Evolutionary conservation across 2,329 filamentous ascomycete species (phyloP), one percentile per base, ranked within the genome.

Genomic region (Fusarium pseudograminearum): DNA sequence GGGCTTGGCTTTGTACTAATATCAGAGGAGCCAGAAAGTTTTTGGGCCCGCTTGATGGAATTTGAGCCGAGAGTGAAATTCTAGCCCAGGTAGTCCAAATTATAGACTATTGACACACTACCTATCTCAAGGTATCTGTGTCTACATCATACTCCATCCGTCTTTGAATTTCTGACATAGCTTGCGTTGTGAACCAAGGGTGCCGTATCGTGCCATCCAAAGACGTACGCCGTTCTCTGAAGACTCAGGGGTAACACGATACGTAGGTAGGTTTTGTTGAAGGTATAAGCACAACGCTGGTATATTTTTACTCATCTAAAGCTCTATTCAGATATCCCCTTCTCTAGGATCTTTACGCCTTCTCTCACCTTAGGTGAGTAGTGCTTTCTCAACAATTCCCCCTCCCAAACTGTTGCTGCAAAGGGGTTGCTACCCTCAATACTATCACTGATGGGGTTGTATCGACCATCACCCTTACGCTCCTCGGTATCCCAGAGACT

Each of bases 401-500:
- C 94, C 78, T 98, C 96, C 96, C 95, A 99, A 1, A 97, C 86
- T 0, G 93, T 98, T 7, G 90, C 89, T 1, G 94, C 92, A 80
- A 96, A 97, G 1, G 95, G 94, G 80, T 98, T 98, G 71, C 91
- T 94, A 10, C 88, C 90, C 80, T 98, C 95, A 5, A 97, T 87
- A 69, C 91, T 92, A 30, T 86, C 85, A 45, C 89, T 89, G 44
- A 91, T 79, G 1, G 93, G 85, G 79, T 94, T 91, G 76, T 93
- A 98, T 2, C 91, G 88, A 4, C 96, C 96, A 77, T 98, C 95
- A 9, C 95, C 95, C 78, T 93, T 92, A 51, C 95, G 86, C 83
- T 98, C 96, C 78, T 98, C 95, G 1, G 94, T 97, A 75, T 97
- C 90, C 95, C 96, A 99, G 65, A 99, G 80, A n/a, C 91, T 89